Percentiles rank a stretch among this genome's conserved stretches.
phyloP scores from a whole-genome alignment of 768 basidiomycete genomes.

The Megacollybia marginata region DNA sequence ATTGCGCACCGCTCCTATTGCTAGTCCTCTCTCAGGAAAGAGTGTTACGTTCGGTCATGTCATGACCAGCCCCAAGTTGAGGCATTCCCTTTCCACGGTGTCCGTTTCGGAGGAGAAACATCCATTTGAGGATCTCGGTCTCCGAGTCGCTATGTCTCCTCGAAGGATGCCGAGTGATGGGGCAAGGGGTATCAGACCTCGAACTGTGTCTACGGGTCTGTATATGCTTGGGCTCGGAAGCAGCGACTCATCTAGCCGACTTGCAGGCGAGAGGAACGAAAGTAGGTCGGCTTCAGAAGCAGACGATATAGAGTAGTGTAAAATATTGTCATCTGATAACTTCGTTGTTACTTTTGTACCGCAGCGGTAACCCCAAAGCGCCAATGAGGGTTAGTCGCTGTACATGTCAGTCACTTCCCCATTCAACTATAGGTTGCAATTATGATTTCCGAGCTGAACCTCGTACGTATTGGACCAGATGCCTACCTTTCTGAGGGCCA shows the following conservation, averaged over 20 bases:
- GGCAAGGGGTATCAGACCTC: conserved; percentile 24
- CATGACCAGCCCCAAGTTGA: conserved; percentile 55
- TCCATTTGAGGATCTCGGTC: conserved; percentile 37
- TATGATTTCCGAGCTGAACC: no score
- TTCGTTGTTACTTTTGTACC: no score
- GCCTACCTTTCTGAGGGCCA: no score
- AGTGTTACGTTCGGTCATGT: conserved; percentile 61
- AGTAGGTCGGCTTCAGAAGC: background rate
- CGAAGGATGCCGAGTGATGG: conserved; percentile 2
- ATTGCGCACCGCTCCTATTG: conserved; percentile 21
- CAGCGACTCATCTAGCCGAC: background rate
- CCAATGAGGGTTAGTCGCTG: no score
- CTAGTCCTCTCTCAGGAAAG: conserved; percentile 27
- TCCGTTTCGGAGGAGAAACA: conserved; percentile 15
- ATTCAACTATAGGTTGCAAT: no score
- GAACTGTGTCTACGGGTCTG: conserved; percentile 49
- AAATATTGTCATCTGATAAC: no score
- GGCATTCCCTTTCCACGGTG: conserved; percentile 37
- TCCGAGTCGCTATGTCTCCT: conserved; percentile 58
- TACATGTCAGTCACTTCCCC: no score
- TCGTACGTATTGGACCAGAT: no score
- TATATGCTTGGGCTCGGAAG: conserved; percentile 56
- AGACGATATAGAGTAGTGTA: background rate
- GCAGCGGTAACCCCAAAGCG: no score
- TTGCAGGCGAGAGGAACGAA: background rate